Conservation (phyloP, 73 alveolate species). For the Breviolum minutum region DNA sequence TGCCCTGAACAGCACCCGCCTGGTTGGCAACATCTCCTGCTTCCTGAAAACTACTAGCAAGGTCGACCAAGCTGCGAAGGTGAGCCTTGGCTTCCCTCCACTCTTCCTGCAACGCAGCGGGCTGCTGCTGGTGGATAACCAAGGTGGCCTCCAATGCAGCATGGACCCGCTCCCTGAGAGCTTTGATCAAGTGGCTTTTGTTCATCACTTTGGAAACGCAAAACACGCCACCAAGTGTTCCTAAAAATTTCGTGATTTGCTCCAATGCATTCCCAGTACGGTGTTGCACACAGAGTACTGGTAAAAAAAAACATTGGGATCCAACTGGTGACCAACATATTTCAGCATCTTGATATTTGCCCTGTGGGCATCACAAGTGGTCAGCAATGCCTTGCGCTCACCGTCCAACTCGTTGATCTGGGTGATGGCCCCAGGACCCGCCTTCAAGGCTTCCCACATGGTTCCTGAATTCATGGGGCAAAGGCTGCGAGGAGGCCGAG, state of each 20-base stretch:
- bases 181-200: background rate
- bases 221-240: conserved; percentile 20
- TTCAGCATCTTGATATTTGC: background rate
- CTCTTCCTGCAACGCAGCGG: background rate
- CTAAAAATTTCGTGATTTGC: conserved; percentile 7
- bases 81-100: background rate
- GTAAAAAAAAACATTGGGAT: background rate
- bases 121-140: background rate
- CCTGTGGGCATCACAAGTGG: conserved; percentile 29
- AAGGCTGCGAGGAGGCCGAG: background rate
- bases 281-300: conserved; percentile 35
- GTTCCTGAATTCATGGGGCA: conserved; percentile 10
- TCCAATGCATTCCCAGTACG: conserved; percentile 30
- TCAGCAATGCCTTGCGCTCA: background rate
- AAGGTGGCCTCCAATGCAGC: background rate
- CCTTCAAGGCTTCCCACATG: background rate
- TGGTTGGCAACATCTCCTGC: background rate
- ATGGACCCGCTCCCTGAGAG: background rate
- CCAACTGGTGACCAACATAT: background rate
- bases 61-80: background rate
- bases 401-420: background rate
- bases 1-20: background rate
- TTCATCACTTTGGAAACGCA: background rate
- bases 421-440: background rate
- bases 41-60: background rate